phyloP scores from a whole-genome alignment of 129 eudicot species.

The Deinandra increscens region DNA sequence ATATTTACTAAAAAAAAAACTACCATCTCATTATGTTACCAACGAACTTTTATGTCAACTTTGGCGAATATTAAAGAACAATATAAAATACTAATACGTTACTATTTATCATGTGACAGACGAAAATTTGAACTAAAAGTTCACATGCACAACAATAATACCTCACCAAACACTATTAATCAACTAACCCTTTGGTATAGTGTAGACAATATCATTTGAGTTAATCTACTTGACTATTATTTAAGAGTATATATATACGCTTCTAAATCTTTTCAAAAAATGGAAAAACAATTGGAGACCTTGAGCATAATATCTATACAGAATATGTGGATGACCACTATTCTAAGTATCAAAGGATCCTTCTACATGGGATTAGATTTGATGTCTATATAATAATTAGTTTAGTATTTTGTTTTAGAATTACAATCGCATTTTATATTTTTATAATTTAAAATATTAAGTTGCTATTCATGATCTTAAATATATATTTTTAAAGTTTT shows the following conservation, averaged over 20 bases:
- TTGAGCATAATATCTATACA: constrained; percentile 31
- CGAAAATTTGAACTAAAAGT: constrained; percentile 20
- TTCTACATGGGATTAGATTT: constrained; percentile 38
- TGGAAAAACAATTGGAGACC: constrained; percentile 18
- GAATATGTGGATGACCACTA: constrained; percentile 36
- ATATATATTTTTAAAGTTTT: background rate
- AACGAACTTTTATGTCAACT: constrained; percentile 1
- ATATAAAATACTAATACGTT: background rate
- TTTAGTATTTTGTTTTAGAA: constrained; percentile 9
- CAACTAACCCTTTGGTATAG: constrained; percentile 8
- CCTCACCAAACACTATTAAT: constrained; percentile 24
- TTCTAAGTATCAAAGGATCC: constrained; percentile 36
- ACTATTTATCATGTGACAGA: constrained; percentile 23
- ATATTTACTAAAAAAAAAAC: background rate
- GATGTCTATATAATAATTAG: constrained; percentile 7
- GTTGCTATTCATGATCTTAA: background rate
- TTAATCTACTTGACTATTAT: constrained; percentile 22
- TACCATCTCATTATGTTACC: background rate
- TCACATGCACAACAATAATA: constrained; percentile 39
- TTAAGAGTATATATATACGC: constrained; percentile 21
- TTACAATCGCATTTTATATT: background rate
- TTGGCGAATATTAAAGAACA: background rate
- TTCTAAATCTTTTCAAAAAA: constrained; percentile 20
- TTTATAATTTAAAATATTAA: background rate
- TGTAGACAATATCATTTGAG: background rate